Evolutionary conservation across 768 basidiomycete genomes (phyloP), one percentile per base, ranked within the genome.

Genomic region (Inosperma sp.): DNA sequence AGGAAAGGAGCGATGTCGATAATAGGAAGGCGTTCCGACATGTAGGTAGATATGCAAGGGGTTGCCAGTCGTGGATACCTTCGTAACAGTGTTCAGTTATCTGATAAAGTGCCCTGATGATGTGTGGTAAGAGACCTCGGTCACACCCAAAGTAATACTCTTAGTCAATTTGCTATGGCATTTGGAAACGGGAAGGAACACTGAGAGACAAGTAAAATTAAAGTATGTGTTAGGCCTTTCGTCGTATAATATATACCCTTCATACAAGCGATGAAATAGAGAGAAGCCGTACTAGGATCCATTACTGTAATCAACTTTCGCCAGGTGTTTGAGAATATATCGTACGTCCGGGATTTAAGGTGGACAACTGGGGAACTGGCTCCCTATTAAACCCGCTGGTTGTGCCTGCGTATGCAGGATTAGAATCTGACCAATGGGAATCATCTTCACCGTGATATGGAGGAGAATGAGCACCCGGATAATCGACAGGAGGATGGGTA

Each of bases 1-100:
- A 86, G 68, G 59, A 82, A 88, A 0, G 90, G 84, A 3, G 79
- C 68, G 40, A 92, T 82, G 60, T 78, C 74, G 62, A 93, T 88
- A 39, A 91, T 77, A 2, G 90, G 90, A 3, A 93, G 75, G 16
- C 56, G 48, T 43, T 60, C 55, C 30, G 57, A 23, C 29, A 33
- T 29, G 26, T n/a, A 9, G 49, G 34, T 37, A 26, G 34, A 6
- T 31, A 13, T 21, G 19, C 25, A 55, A 34, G n/a, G 34, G 34
- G 21, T 8, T 25, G 49, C 30, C 30, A 9, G 37, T 40, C 37
- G 17, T 16, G 14, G 37, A n/a, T n/a, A n/a, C n/a, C n/a, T n/a
- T n/a, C n/a, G n/a, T n/a, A n/a, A n/a, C n/a, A n/a, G n/a, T n/a
- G n/a, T n/a, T n/a, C n/a, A n/a, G n/a, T n/a, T n/a, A n/a, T n/a